phyloP scores from a whole-genome alignment of 805 yeast species.

The Pichia ethanolica region DNA sequence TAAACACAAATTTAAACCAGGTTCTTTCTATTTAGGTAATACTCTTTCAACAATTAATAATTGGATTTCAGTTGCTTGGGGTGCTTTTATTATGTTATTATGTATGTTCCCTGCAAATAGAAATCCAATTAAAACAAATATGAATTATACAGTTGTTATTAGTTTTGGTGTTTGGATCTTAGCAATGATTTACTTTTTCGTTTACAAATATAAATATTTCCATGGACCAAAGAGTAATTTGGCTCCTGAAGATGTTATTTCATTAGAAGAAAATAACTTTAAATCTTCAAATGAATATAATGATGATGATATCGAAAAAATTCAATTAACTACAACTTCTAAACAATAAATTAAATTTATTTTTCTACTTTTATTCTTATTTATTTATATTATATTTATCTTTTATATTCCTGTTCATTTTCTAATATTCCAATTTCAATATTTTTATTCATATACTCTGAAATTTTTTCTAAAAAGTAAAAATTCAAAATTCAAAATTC shows the following conservation, averaged over 20 bases:
- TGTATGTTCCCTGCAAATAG: conserved; percentile 35
- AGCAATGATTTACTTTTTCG: conserved; percentile 43
- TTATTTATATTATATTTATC: no score
- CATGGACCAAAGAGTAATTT: conserved; percentile 41
- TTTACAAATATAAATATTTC: conserved; percentile 40
- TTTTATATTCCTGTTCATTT: no score
- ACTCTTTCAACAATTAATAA: conserved; percentile 28
- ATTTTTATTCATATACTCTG: no score
- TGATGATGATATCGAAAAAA: conserved; percentile 1
- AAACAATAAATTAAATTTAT: not conserved
- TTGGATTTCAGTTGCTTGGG: conserved; percentile 26
- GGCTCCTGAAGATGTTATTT: conserved; percentile 2
- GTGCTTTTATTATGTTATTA: conserved; percentile 25
- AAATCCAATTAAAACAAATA: conserved; percentile 16
- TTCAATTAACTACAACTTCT: not conserved
- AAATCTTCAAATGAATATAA: not conserved
- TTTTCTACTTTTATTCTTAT: not conserved
- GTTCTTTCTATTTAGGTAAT: conserved; percentile 36
- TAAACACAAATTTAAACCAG: conserved; percentile 34
- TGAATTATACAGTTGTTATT: conserved; percentile 31
- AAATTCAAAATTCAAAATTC: no score
- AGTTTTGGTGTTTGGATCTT: conserved; percentile 43
- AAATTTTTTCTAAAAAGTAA: no score
- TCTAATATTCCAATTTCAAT: no score
- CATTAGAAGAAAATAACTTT: not conserved